Conservation (phyloP, 2,329 filamentous ascomycete genomes). For the Bipolaris sorokiniana region DNA sequence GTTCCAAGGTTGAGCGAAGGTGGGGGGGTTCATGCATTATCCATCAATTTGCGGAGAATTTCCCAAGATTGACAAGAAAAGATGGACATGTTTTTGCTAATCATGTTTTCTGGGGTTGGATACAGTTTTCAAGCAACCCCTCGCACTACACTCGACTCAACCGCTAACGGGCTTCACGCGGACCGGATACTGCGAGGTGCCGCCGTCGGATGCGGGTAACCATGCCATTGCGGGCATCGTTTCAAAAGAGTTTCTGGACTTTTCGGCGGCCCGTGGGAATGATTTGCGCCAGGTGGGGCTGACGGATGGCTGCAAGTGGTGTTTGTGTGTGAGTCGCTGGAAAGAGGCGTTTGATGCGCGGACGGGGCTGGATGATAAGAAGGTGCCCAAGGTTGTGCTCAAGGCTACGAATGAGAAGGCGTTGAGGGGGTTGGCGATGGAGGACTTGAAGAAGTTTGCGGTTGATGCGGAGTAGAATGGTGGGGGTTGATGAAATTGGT, state of each 20-base stretch:
- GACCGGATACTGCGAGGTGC: conserved; percentile 66
- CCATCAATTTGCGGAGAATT: too few relatives aligned
- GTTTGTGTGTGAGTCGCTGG: conserved; percentile 66
- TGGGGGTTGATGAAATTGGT: neutral
- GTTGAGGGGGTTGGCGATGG: conserved; percentile 55
- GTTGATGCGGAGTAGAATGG: conserved; percentile 42
- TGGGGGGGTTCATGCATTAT: neutral
- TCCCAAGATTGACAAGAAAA: too few relatives aligned
- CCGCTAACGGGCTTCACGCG: conserved; percentile 67
- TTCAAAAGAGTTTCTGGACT: conserved; percentile 67
- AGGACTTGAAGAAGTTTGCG: conserved; percentile 59
- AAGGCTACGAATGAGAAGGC: conserved; percentile 61
- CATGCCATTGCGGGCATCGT: conserved; percentile 65
- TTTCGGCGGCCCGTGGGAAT: conserved; percentile 64
- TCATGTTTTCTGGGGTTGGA: neutral
- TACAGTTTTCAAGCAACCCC: conserved; percentile 40
- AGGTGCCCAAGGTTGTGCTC: conserved; percentile 58
- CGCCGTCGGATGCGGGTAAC: conserved; percentile 62
- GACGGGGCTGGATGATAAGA: conserved; percentile 54
- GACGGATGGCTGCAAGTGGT: conserved; percentile 67
- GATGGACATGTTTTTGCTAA: too few relatives aligned
- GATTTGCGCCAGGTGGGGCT: conserved; percentile 63
- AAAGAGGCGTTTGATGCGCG: conserved; percentile 65
- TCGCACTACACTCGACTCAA: conserved; percentile 62
- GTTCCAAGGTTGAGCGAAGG: neutral